These are phyloP conservation scores for Boletellus deceptivus DNA, from an alignment of 1,284 basidiomycete species.

Conservation along the genomic window DNA sequence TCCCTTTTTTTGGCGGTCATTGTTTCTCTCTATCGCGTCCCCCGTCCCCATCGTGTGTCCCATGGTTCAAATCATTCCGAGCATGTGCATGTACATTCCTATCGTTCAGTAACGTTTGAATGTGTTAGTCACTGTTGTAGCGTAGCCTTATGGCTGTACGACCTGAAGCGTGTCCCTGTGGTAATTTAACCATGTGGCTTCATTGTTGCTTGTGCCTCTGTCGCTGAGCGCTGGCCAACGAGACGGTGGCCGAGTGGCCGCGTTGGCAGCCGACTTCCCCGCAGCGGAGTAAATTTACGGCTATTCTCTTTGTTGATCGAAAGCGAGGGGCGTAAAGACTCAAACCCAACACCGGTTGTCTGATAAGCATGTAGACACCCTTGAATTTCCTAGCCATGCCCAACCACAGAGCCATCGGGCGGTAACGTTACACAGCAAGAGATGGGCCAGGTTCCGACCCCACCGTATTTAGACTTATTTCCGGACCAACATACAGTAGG, in stretches of 20 bases:
- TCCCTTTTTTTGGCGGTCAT: conserved; percentile 16
- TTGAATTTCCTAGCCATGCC: no score
- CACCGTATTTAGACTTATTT: no score
- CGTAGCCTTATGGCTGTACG: conserved; percentile 23
- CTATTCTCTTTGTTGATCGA: neutral
- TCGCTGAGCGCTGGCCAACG: neutral
- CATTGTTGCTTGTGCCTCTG: neutral
- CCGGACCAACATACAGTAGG: no score
- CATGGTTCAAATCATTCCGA: conserved; percentile 20
- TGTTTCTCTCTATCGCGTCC: conserved; percentile 4
- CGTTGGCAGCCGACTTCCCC: conserved; percentile 7
- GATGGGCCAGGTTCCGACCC: no score
- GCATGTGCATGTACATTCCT: conserved; percentile 30
- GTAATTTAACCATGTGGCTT: neutral
- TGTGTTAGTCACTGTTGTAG: conserved; percentile 30
- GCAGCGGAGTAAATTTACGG: conserved; percentile 5
- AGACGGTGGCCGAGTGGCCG: conserved; percentile 7
- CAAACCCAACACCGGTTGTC: no score
- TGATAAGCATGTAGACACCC: no score
- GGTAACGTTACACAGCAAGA: no score
- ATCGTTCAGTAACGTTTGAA: conserved; percentile 26
- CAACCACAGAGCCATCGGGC: no score
- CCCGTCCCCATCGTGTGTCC: conserved; percentile 6
- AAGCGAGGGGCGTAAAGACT: no score
- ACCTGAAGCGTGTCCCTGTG: conserved; percentile 1